Conservation (phyloP, 139 green algal species). For the Edaphochlamys debaryana region DNA sequence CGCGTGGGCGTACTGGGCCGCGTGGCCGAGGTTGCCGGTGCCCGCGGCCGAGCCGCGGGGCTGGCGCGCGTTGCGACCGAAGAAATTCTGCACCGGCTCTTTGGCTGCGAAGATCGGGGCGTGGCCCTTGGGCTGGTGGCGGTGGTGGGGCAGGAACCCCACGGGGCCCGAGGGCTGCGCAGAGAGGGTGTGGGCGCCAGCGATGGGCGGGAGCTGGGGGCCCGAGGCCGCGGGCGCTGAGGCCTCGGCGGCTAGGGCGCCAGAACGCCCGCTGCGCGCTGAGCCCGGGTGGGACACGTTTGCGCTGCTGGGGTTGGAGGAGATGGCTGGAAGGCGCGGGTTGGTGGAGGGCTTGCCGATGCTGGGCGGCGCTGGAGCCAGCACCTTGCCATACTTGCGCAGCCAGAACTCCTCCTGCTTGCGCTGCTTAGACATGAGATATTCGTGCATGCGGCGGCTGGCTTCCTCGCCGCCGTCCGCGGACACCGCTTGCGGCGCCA, state of each 20-base stretch:
- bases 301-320: not conserved
- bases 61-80: conserved; percentile 22
- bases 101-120: conserved; percentile 46
- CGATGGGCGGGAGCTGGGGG: conserved; percentile 22
- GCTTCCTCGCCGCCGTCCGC: conserved; percentile 39
- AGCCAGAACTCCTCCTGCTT: conserved; percentile 59
- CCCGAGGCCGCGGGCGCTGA: too few relatives aligned
- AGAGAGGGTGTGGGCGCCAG: not conserved
- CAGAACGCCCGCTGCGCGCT: not conserved
- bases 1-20: not conserved
- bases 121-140: conserved; percentile 2
- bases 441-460: conserved; percentile 57
- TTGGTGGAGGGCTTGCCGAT: conserved; percentile 2
- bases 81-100: conserved; percentile 43
- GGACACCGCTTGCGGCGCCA: not conserved
- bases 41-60: not conserved
- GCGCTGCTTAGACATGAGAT: conserved; percentile 56
- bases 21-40: too few relatives aligned
- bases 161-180: not conserved
- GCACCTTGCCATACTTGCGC: conserved; percentile 59
- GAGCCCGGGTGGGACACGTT: too few relatives aligned
- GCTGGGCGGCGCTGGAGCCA: conserved; percentile 2
- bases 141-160: conserved; percentile 11
- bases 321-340: not conserved
- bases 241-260: too few relatives aligned